A percentile compares a stretch with the other conserved stretches of the same genome.
phyloP scores from a whole-genome alignment of 768 basidiomycete genomes.

The Leccinellum albellum region DNA sequence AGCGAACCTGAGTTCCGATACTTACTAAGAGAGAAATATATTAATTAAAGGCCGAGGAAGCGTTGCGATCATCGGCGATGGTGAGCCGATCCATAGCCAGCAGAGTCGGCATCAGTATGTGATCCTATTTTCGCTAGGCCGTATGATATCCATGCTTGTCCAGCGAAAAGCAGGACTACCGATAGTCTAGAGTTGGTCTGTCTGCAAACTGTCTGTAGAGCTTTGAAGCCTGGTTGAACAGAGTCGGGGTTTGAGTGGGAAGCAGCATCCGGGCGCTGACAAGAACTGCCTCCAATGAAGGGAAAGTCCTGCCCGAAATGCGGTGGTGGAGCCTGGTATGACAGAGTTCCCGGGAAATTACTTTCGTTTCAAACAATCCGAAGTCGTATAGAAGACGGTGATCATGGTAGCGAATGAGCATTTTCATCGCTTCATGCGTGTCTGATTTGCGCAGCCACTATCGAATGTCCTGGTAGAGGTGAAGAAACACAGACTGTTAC shows the following conservation, averaged over 20 bases:
- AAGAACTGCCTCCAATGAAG: background rate
- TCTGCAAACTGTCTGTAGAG: background rate
- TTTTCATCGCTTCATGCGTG: background rate
- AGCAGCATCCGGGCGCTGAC: background rate
- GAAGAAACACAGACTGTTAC: no score
- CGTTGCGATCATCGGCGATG: background rate
- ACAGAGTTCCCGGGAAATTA: background rate
- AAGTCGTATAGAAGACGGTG: background rate
- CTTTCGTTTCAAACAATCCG: background rate
- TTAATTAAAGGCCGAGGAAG: background rate
- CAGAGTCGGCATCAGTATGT: background rate
- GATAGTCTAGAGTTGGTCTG: no score
- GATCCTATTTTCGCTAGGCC: background rate
- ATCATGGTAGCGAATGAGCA: background rate
- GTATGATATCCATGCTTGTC: background rate
- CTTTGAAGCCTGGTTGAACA: background rate
- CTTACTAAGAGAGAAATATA: no score
- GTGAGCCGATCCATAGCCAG: no score
- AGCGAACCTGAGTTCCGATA: no score
- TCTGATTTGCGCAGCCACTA: background rate
- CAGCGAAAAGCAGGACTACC: background rate
- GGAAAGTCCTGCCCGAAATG: background rate
- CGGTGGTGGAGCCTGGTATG: background rate
- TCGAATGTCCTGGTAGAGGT: background rate
- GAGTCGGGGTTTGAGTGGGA: background rate